Base-by-base conservation (phyloP, 2,329 filamentous ascomycete species). In the Escovopsis sp. region DNA sequence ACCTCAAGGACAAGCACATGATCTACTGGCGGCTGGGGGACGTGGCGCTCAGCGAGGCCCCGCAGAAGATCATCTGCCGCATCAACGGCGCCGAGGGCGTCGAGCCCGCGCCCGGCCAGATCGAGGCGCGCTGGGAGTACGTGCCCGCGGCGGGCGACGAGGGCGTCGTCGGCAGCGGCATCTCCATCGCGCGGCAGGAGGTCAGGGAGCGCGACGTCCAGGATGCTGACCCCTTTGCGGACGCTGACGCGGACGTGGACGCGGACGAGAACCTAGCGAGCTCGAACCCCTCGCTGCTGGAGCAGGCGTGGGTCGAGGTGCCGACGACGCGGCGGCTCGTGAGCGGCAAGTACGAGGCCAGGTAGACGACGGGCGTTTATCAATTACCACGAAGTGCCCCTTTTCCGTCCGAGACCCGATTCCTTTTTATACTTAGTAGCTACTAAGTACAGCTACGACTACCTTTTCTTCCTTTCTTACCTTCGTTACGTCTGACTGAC, bases 21-120 rank as follows among this genome's bases (percentile, higher is more conserved):
- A 78, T 91, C 11, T 87, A 84, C 67, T 93, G 85, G 85, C 77
- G 80, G 12, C 63, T 91, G 1, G 80, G 80, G 38, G 82, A 93
- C 48, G 67, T 96, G 12, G 82, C 77, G 0, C 68, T 82, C 36
- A 73, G 72, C 12, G 64, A 74, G 8, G 77, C 77, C 40, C 72
- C 76, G 49, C 73, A 82, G 53, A 89, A 86, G 62, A 76, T 95
- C 45, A 79, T 94, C 6, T 91, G 86, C 45, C 77, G 87, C 3
- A 83, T 98, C 51, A 66, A 73, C 9, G 71, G 80, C 23, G 85
- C 84, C 0, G 81, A 88, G 32, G 76, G 75, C 23, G 70, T 76
- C 41, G 77, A 77, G 52, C 79, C 84, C 0, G 77, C 76, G 48
- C 75, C 83, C 5, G 86, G 87, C 0, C 78, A 76, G 42, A 73